These are phyloP conservation scores for Umbelopsis ramanniana DNA, from an alignment of 192 early-diverging fungal species.

Conservation along the genomic window DNA sequence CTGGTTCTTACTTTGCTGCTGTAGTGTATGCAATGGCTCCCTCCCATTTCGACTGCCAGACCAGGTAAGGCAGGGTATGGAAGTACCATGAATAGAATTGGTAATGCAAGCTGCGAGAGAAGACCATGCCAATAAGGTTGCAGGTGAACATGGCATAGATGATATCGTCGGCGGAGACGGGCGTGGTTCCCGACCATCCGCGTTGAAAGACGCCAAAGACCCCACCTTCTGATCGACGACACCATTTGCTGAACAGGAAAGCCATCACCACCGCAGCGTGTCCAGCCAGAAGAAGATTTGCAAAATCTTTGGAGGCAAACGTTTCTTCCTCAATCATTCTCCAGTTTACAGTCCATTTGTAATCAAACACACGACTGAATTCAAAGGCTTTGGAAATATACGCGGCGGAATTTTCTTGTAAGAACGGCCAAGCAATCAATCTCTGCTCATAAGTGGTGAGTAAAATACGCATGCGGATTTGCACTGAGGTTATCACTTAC, in stretches of 20 bases:
- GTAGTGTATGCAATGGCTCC: conserved; percentile 13
- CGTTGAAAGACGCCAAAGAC: conserved; percentile 31
- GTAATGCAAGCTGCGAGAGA: conserved; percentile 90
- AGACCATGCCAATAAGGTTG: conserved; percentile 91
- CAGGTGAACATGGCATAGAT: conserved; percentile 74
- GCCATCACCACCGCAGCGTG: conserved; percentile 67
- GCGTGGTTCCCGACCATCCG: conserved; percentile 29
- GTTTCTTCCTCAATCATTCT: conserved; percentile 70
- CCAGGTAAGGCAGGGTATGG: conserved; percentile 80
- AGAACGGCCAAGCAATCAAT: conserved; percentile 67
- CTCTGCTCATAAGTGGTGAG: background rate
- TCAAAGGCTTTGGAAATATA: conserved; percentile 88
- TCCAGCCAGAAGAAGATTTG: conserved; percentile 55
- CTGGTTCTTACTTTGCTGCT: conserved; percentile 21
- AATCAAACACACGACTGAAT: conserved; percentile 82
- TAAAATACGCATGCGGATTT: background rate
- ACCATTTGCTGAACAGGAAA: conserved; percentile 65
- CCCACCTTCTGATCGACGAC: conserved; percentile 44
- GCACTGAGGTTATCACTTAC: conserved; percentile 22
- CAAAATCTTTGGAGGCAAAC: conserved; percentile 69
- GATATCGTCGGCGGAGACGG: conserved; percentile 51
- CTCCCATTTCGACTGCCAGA: conserved; percentile 58
- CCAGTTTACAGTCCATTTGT: conserved; percentile 98
- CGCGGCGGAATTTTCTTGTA: conserved; percentile 52
- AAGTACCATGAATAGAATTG: conserved; percentile 98